phyloP scores from a whole-genome alignment of 345 rosid species.

The Toxicodendron radicans region DNA sequence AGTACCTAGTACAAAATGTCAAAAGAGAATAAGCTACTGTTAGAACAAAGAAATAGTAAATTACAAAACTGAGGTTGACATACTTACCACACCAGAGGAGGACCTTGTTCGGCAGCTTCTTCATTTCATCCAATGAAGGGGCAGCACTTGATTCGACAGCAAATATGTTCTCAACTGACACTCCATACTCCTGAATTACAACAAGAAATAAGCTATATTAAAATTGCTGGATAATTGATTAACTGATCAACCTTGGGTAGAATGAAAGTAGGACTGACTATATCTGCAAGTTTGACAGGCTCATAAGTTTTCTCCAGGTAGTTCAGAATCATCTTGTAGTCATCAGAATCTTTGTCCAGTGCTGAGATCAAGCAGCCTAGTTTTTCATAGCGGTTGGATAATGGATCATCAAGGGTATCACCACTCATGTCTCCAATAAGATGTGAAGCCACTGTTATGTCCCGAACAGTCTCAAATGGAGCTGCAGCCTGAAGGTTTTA shows the following conservation, averaged over 20 bases:
- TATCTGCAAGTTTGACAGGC: constrained; percentile 66
- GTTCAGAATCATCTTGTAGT: constrained; percentile 69
- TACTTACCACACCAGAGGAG: constrained; percentile 83
- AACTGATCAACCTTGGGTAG: neutral
- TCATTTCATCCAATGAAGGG: constrained; percentile 66
- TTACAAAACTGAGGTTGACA: neutral
- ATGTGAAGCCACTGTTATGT: constrained; percentile 68
- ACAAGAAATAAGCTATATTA: neutral
- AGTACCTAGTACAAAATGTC: constrained; percentile 34
- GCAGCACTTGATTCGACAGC: constrained; percentile 49
- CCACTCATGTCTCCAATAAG: constrained; percentile 69
- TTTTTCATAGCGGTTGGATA: constrained; percentile 54
- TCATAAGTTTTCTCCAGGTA: constrained; percentile 73
- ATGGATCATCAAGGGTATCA: constrained; percentile 68
- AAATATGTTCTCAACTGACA: constrained; percentile 60
- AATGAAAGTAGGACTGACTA: constrained; percentile 35
- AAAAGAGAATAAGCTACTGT: neutral
- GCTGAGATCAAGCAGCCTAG: constrained; percentile 59
- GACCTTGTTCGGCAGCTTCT: constrained; percentile 61
- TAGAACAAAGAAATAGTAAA: neutral
- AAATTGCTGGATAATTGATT: neutral
- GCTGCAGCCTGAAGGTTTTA: constrained; percentile 54
- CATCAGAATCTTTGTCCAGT: constrained; percentile 59
- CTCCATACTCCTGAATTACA: constrained; percentile 54
- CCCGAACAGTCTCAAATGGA: constrained; percentile 61